Percentiles rank a stretch among this genome's conserved stretches.
These are phyloP conservation scores for Haplographium delicatum DNA, from an alignment of 495 filamentous ascomycete species.

Conservation along the genomic window DNA sequence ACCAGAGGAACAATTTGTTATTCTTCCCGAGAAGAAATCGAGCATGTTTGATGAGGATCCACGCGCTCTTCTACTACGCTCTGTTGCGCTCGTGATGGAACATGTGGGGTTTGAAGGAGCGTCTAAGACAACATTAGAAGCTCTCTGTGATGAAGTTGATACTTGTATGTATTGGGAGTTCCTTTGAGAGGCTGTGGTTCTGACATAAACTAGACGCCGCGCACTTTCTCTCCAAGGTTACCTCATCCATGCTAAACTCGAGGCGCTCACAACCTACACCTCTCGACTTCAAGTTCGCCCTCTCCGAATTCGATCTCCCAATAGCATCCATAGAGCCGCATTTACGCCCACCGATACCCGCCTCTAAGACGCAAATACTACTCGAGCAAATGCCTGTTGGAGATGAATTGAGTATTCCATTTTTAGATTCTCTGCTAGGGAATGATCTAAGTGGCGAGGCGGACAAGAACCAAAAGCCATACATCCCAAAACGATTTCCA, in stretches of 20 bases:
- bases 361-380: conserved; percentile 28
- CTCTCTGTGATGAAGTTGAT: conserved; percentile 19
- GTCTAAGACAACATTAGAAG: conserved; percentile 16
- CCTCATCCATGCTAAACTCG: conserved; percentile 54
- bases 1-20: background rate
- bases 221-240: conserved; percentile 49
- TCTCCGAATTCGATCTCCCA: conserved; percentile 42
- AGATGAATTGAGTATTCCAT: conserved; percentile 11
- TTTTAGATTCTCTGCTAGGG: conserved; percentile 44
- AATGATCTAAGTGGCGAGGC: conserved; percentile 46
- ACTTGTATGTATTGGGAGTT: conserved; percentile 13
- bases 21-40: background rate
- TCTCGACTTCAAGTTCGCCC: conserved; percentile 63
- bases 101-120: conserved; percentile 21
- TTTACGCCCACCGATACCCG: conserved; percentile 35
- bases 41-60: conserved; percentile 22
- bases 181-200: background rate
- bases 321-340: conserved; percentile 38
- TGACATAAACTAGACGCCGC: conserved; percentile 40
- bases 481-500: conserved; percentile 65
- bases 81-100: conserved; percentile 12
- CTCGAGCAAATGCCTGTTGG: conserved; percentile 10
- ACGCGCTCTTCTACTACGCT: conserved; percentile 16
- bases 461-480: conserved; percentile 42
- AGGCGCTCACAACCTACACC: conserved; percentile 59